Conservation (phyloP, 2,329 filamentous ascomycete genomes). For the Coniochaeta ligniaria region DNA sequence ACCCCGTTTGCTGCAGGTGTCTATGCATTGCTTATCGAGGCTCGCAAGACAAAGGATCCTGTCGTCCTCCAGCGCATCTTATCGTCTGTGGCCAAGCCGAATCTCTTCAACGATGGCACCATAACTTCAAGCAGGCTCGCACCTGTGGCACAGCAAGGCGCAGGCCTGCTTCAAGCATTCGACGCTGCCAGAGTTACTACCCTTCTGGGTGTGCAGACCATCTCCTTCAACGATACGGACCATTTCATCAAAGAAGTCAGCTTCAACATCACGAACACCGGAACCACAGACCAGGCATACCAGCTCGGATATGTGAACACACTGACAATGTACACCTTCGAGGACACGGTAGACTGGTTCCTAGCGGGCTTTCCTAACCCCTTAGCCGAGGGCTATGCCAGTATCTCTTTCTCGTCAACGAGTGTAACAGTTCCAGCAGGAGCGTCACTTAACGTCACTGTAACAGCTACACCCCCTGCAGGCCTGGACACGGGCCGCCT, state of each 20-base stretch:
- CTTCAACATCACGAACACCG: conserved; percentile 33
- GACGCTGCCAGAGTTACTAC: conserved; percentile 30
- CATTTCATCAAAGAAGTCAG: conserved; percentile 22
- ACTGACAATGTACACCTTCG: conserved; percentile 26
- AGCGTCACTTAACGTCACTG: conserved; percentile 15
- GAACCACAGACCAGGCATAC: conserved; percentile 25
- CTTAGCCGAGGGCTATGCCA: conserved; percentile 9
- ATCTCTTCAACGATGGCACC: conserved; percentile 20
- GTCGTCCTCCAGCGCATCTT: conserved; percentile 1
- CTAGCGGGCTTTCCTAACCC: conserved; percentile 10
- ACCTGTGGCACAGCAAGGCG: conserved; percentile 34
- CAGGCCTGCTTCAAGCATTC: conserved; percentile 32
- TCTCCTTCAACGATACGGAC: conserved; percentile 37
- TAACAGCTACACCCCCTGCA: conserved; percentile 17
- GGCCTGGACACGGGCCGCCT: conserved; percentile 18
- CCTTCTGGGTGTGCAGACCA: conserved; percentile 25
- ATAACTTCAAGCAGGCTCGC: conserved; percentile 8
- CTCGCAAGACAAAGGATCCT: conserved; percentile 3
- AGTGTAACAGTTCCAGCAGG: conserved; percentile 18
- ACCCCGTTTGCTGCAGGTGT: conserved; percentile 4
- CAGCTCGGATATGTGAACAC: conserved; percentile 26
- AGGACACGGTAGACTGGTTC: conserved; percentile 13
- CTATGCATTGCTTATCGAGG: conserved; percentile 5
- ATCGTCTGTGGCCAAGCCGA: conserved; percentile 15
- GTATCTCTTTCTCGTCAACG: conserved; percentile 8